Evolutionary conservation across 2,329 filamentous ascomycete genomes (phyloP), one percentile per base, ranked within the genome.

Genomic region (Magnaporthiopsis rhizophila): DNA sequence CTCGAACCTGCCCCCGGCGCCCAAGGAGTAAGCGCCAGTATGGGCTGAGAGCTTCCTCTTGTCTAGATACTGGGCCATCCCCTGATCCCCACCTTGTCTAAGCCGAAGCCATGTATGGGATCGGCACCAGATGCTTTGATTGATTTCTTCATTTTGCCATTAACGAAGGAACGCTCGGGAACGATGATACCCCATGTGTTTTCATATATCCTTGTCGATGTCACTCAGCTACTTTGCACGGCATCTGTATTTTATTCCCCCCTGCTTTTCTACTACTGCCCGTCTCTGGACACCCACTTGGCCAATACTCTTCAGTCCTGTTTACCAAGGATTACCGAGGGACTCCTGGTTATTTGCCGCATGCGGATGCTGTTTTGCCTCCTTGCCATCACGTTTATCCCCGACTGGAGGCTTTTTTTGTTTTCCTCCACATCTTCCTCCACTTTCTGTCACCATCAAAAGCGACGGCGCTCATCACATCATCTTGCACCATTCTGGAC

Each of bases 141-240:
- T 50, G 45, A 70, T 53, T 68, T 62, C 63, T 26, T 65, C 65
- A 30, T 53, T 21, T 53, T n/a, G 11, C 45, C n/a, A 50, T 64
- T 59, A 34, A 66, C 64, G 57, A 62, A 62, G 8, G 61, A 61
- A 58, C 57, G 57, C 26, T 32, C 57, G 24, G 57, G 57, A 45
- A 58, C 18, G 57, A 58, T 58, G 57, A 58, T 58, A 58, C 57
- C 57, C 57, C 28, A 30, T 58, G 26, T 30, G 26, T 58, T 28
- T 28, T 58, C 30, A 11, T 32, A 9, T 30, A 24, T 58, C 57
- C 24, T 30, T 32, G n/a, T 58, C 12, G 3, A 26, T 24, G 15
- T 28, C 13, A 12, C 30, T 28, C 21, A 11, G 7, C n/a, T 12
- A 18, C 24, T 18, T 58, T 58, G 11, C 57, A 58, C 24, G 57